Evolutionary conservation across 75 land plant genomes (phyloP), one percentile per base, ranked within the genome.

Genomic region (Isoetes taiwanensis): DNA sequence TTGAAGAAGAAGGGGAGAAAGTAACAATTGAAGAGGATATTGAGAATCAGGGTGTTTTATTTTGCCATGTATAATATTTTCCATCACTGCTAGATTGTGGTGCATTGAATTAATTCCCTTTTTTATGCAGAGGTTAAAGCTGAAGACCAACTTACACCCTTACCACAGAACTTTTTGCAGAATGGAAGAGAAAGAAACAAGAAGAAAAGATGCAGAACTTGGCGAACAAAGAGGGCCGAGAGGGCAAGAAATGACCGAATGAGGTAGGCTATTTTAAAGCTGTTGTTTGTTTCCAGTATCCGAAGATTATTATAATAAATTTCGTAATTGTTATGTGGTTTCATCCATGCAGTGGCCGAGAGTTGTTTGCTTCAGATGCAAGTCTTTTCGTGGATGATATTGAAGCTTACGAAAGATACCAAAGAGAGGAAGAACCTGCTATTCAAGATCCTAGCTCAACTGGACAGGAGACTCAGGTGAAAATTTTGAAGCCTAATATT

Each of bases 331-430:
- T 55, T 54, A 9, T 14, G 14, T 1, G 33, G 12, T 52, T 3
- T 25, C 4, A 10, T 52, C n/a, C 21, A 25, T 67, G 17, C 86
- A 94, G 99, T 80, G 99, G 99, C 23, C 85, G 96, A 53, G 99
- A 94, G 76, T 66, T 94, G 30, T 94, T 94, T 63, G 66, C 85
- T 20, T 61, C 86, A 46, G 78, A 94, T 80, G 81, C 99, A 32
- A 94, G 96, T 53, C 65, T 84, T 76, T 94, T 94, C 76, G 90
- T 94, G 55, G 99, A 94, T 69, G 99, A 94, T 78, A 85, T 66
- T 31, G 99, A 89, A 69, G 96, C 99, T 35, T 89, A 77, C 73
- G 99, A 94, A 10, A 46, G 65, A 32, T 94, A 94, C 52, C 50
- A 78, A 3, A 78, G 99, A 65, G 90, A 94, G 61, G 84, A 90